Conservation (phyloP, 192 early-diverging fungal species). For the Coemansia sp. region DNA sequence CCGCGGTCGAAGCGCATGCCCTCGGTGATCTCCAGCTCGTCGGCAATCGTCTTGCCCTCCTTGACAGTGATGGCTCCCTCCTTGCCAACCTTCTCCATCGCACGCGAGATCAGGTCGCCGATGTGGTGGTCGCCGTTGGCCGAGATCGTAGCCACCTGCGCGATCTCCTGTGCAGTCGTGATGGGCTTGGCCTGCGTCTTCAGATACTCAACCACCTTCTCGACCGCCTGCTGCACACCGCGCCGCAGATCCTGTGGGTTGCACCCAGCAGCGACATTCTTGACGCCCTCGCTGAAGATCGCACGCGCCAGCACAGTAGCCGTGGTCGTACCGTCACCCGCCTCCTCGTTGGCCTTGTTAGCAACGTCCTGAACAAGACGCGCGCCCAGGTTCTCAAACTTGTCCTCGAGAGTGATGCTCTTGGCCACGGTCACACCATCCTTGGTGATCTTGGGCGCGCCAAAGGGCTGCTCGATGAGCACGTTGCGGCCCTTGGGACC, state of each 20-base stretch:
- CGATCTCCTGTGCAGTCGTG: constrained; percentile 94
- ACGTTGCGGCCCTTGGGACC: constrained; percentile 99
- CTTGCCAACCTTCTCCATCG: constrained; percentile 99
- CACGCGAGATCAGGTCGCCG: constrained; percentile 93
- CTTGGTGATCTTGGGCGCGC: constrained; percentile 99
- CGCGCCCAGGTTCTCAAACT: constrained; percentile 99
- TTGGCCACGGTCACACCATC: constrained; percentile 99
- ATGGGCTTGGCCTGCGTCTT: constrained; percentile 87
- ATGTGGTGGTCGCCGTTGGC: constrained; percentile 99
- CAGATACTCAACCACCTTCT: constrained; percentile 89
- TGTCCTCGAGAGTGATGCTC: constrained; percentile 93
- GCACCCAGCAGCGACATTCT: constrained; percentile 98
- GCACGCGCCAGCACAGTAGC: constrained; percentile 97
- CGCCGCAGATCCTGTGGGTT: constrained; percentile 98
- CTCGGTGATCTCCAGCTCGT: constrained; percentile 99
- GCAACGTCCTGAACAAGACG: constrained; percentile 98
- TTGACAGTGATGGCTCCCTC: constrained; percentile 99
- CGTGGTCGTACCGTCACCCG: constrained; percentile 99
- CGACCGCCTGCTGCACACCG: constrained; percentile 91
- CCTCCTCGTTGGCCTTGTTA: constrained; percentile 99
- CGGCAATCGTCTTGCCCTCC: constrained; percentile 99
- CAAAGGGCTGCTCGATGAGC: constrained; percentile 96
- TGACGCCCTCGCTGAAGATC: constrained; percentile 98
- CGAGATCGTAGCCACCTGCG: constrained; percentile 98
- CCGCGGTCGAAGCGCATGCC: constrained; percentile 99